Percentiles rank a stretch among this genome's conserved stretches.
Conservation (phyloP, 306 rosid species). For the Prunus fruticosa region DNA sequence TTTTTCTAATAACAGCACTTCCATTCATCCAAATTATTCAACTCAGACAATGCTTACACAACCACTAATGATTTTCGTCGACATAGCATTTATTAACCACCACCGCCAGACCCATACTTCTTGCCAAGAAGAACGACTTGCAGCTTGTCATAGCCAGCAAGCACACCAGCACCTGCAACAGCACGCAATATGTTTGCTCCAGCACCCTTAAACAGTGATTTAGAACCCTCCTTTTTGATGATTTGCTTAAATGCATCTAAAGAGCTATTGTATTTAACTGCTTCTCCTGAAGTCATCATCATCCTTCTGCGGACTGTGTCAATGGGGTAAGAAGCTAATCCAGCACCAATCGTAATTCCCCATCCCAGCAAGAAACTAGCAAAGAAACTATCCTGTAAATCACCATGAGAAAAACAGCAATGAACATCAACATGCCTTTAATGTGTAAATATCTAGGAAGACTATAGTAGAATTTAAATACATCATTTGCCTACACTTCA, state of each 20-base stretch:
- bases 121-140: constrained; percentile 78
- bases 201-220: constrained; percentile 90
- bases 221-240: constrained; percentile 68
- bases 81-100: constrained; percentile 49
- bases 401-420: constrained; percentile 14
- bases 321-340: constrained; percentile 79
- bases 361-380: constrained; percentile 90
- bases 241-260: constrained; percentile 71
- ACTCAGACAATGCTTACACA: constrained; percentile 22
- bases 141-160: constrained; percentile 88
- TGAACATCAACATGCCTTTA: constrained; percentile 6
- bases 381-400: constrained; percentile 78
- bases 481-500: neutral
- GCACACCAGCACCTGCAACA: constrained; percentile 94
- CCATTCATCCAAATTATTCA: constrained; percentile 36
- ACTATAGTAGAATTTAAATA: neutral
- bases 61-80: constrained; percentile 26
- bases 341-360: constrained; percentile 87
- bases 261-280: constrained; percentile 79
- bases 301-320: constrained; percentile 91
- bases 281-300: constrained; percentile 99
- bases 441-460: neutral
- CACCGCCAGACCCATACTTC: constrained; percentile 91
- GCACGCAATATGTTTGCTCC: constrained; percentile 90
- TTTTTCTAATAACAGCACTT: constrained; percentile 17